Evolutionary conservation across 805 yeast species (phyloP).

Genomic region (Wickerhamiella australiensis): DNA sequence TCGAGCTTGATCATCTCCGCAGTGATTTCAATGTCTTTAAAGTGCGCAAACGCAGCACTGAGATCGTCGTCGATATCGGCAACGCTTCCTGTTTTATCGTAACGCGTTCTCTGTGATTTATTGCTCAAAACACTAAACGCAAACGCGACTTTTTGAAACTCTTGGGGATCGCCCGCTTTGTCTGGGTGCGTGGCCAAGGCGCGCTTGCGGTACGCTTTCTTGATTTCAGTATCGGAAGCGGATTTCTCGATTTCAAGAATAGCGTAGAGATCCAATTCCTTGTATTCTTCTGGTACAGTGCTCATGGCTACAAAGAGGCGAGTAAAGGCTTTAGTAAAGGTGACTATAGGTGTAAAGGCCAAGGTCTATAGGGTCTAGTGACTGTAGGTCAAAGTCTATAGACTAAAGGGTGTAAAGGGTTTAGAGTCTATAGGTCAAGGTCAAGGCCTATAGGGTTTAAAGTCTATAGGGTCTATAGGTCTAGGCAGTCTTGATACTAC

Average conservation of each 20-base stretch:
- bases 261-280: slow-evolving; percentile 25
- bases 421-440: too few species aligned
- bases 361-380: too few species aligned
- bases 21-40: slow-evolving; percentile 29
- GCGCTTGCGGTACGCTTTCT: slow-evolving; percentile 51
- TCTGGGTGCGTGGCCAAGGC: slow-evolving; percentile 65
- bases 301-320: slow-evolving; percentile 15
- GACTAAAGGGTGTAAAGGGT: too few species aligned
- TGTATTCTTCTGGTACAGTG: slow-evolving; percentile 20
- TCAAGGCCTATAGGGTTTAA: too few species aligned
- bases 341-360: neutral
- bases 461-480: too few species aligned
- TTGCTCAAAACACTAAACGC: slow-evolving; percentile 62
- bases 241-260: slow-evolving; percentile 19
- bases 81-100: slow-evolving; percentile 59
- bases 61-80: slow-evolving; percentile 32
- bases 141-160: slow-evolving; percentile 60
- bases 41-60: slow-evolving; percentile 30
- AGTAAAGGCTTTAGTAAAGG: neutral
- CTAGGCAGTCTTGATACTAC: too few species aligned
- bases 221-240: slow-evolving; percentile 38
- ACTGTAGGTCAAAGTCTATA: too few species aligned
- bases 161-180: slow-evolving; percentile 34
- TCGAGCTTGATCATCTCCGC: slow-evolving; percentile 51
- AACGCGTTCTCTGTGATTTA: slow-evolving; percentile 39